These are phyloP conservation scores for Balansia obtecta DNA, from an alignment of 2,329 filamentous ascomycete species.

Conservation along the genomic window DNA sequence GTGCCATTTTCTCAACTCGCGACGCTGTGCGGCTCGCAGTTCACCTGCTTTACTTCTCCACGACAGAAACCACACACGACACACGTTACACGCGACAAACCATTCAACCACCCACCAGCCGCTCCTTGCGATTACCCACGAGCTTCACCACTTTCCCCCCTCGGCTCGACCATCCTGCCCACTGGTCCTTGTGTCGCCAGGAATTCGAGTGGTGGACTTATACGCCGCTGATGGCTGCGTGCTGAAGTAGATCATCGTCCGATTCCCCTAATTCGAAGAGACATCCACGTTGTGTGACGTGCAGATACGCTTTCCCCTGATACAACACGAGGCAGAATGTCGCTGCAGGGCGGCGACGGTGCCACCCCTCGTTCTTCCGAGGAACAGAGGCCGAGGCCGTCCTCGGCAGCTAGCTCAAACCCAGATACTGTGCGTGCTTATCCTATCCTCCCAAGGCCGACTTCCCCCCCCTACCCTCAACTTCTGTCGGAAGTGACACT, in stretches of 20 bases:
- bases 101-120: neutral
- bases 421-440: conserved; percentile 15
- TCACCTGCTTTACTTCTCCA: neutral
- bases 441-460: neutral
- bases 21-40: conserved; percentile 5
- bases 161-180: neutral
- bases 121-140: neutral
- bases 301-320: neutral
- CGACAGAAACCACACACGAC: neutral
- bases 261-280: neutral
- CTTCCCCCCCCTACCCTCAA: neutral
- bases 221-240: conserved; percentile 6
- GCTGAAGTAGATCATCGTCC: conserved; percentile 3
- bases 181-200: neutral
- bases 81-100: neutral
- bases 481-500: neutral
- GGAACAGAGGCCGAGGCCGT: conserved; percentile 15
- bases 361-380: conserved; percentile 14
- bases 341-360: conserved; percentile 20
- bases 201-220: no score
- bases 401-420: conserved; percentile 19
- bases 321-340: conserved; percentile 17
- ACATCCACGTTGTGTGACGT: neutral
- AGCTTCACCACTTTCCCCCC: neutral
- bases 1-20: neutral